phyloP scores from a whole-genome alignment of 1,284 basidiomycete species.

The Leccinum pallidistipes region DNA sequence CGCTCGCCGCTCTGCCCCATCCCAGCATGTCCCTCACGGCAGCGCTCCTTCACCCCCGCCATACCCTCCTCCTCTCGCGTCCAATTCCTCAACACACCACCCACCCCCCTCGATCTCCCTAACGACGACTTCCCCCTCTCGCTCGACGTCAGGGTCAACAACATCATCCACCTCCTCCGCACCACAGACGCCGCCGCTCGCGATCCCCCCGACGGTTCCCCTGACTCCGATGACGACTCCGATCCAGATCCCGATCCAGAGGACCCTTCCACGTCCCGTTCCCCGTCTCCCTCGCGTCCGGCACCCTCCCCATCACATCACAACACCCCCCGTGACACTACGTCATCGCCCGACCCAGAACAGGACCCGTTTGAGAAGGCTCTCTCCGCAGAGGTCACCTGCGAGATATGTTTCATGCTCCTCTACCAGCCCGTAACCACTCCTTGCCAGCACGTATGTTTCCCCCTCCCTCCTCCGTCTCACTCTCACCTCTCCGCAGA shows the following conservation, averaged over 20 bases:
- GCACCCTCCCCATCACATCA: constrained; percentile 7
- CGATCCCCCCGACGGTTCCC: constrained; percentile 14
- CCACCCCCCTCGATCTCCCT: constrained; percentile 15
- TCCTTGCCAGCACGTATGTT: constrained; percentile 87
- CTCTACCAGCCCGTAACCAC: constrained; percentile 88
- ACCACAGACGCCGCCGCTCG: constrained; percentile 21
- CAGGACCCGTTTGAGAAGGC: constrained; percentile 61
- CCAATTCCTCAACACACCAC: constrained; percentile 33
- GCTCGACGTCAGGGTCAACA: constrained; percentile 65
- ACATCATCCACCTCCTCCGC: constrained; percentile 52
- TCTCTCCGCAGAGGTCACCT: constrained; percentile 74
- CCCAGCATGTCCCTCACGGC: constrained; percentile 18
- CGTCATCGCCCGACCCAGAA: constrained; percentile 24
- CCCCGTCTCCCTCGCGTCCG: constrained; percentile 5
- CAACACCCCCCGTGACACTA: constrained; percentile 18
- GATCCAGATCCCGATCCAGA: constrained; percentile 23
- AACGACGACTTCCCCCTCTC: constrained; percentile 9
- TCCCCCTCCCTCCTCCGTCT: constrained; percentile 5
- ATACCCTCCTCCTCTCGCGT: constrained; percentile 37
- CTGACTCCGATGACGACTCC: constrained; percentile 28
- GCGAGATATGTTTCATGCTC: constrained; percentile 88
- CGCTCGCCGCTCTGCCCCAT: constrained; percentile 23
- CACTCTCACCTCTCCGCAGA: constrained; percentile 46
- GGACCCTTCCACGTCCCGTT: not conserved
- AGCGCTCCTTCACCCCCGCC: constrained; percentile 21